These are phyloP conservation scores for Boletus speciosus DNA, from an alignment of 768 basidiomycete species.

Conservation along the genomic window DNA sequence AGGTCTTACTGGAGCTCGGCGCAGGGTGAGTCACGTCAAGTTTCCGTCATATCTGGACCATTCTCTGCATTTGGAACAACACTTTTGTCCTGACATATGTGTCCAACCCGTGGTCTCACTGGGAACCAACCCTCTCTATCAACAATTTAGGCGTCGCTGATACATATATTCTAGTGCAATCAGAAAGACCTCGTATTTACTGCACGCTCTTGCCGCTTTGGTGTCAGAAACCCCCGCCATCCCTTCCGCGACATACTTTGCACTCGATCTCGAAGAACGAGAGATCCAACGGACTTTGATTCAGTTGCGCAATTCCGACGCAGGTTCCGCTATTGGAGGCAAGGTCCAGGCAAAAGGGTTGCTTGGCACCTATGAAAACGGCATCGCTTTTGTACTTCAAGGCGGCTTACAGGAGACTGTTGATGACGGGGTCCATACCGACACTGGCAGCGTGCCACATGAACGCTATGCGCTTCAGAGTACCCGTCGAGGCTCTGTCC, in stretches of 20 bases:
- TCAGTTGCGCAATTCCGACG: conserved; percentile 58
- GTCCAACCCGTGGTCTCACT: background rate
- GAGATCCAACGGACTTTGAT: conserved; percentile 80
- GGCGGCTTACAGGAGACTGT: conserved; percentile 21
- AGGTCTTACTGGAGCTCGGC: conserved; percentile 84
- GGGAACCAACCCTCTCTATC: background rate
- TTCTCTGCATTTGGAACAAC: background rate
- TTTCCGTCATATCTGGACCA: background rate
- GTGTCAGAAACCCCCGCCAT: conserved; percentile 35
- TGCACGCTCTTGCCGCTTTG: conserved; percentile 62
- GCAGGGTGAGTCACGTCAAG: conserved; percentile 65
- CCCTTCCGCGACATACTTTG: conserved; percentile 76
- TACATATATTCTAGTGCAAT: conserved; percentile 52
- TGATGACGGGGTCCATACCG: conserved; percentile 2
- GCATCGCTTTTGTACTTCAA: conserved; percentile 71
- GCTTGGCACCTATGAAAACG: conserved; percentile 89
- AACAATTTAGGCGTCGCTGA: conserved; percentile 8
- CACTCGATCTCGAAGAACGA: conserved; percentile 86
- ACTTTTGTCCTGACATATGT: background rate
- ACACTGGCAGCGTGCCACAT: background rate
- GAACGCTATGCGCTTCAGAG: conserved; percentile 12
- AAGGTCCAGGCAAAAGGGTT: conserved; percentile 82
- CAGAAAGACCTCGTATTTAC: conserved; percentile 84
- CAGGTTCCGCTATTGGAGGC: conserved; percentile 58
- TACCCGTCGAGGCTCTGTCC: conserved; percentile 33